phyloP scores from a whole-genome alignment of 495 filamentous ascomycete genomes.

The Evansstolkia leycettana region DNA sequence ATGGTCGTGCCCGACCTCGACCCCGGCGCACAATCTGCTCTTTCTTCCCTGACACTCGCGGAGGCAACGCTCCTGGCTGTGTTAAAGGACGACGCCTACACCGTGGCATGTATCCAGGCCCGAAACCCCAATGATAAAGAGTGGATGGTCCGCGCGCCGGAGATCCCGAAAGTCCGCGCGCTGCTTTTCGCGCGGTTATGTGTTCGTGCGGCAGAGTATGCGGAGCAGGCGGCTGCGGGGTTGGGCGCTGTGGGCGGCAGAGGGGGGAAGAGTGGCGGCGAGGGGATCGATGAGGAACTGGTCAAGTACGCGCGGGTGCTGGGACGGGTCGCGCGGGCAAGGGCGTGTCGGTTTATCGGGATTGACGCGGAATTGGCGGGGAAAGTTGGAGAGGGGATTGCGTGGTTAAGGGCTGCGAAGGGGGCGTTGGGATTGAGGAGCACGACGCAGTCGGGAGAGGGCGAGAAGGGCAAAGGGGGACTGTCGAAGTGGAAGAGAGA shows the following conservation, averaged over 20 bases:
- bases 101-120: constrained; percentile 60
- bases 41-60: constrained; percentile 62
- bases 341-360: constrained; percentile 80
- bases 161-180: constrained; percentile 78
- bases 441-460: constrained; percentile 10
- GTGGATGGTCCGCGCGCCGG: constrained; percentile 84
- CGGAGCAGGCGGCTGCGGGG: constrained; percentile 36
- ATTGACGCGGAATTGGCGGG: constrained; percentile 77
- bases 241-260: constrained; percentile 28
- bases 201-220: constrained; percentile 50
- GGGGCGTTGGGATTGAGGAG: constrained; percentile 50
- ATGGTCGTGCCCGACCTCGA: constrained; percentile 44
- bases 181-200: constrained; percentile 80
- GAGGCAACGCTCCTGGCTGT: constrained; percentile 86
- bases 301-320: constrained; percentile 63
- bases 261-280: constrained; percentile 7
- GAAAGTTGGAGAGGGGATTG: constrained; percentile 69
- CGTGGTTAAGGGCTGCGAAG: constrained; percentile 66
- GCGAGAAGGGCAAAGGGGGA: constrained; percentile 26
- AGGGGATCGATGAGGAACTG: constrained; percentile 50
- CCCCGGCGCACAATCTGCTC: constrained; percentile 50
- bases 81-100: constrained; percentile 86
- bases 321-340: constrained; percentile 57
- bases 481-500: constrained; percentile 32
- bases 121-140: constrained; percentile 70